A percentile compares a stretch with the other conserved stretches of the same genome.
These are phyloP conservation scores for Ochetophila trinervis DNA, from an alignment of 306 rosid genomes.

Conservation along the genomic window DNA sequence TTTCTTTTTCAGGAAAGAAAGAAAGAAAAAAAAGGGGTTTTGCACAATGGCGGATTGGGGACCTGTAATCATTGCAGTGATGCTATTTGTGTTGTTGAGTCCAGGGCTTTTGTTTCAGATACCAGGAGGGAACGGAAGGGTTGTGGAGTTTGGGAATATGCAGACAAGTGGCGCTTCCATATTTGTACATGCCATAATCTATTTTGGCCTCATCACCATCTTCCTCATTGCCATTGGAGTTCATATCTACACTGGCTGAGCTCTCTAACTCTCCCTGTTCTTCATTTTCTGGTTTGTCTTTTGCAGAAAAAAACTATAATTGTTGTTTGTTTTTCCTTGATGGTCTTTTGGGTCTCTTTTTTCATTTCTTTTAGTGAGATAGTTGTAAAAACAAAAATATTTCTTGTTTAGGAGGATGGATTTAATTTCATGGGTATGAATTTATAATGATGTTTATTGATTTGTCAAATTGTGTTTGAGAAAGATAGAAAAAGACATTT, in stretches of 20 bases:
- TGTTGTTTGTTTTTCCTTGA: neutral
- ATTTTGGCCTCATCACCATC: slow-evolving; percentile 79
- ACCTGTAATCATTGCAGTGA: slow-evolving; percentile 70
- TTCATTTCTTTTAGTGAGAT: no score
- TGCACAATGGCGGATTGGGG: slow-evolving; percentile 81
- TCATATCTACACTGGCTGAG: slow-evolving; percentile 60
- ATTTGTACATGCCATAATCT: slow-evolving; percentile 70
- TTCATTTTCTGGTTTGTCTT: neutral
- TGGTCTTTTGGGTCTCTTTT: no score
- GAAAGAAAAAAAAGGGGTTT: no score
- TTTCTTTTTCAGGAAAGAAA: neutral
- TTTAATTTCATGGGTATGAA: no score
- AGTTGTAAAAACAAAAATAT: no score
- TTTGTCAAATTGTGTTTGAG: no score
- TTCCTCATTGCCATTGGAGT: slow-evolving; percentile 66
- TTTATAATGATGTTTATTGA: no score
- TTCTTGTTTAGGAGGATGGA: no score
- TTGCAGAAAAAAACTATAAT: neutral
- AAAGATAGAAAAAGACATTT: no score
- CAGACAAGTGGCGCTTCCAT: slow-evolving; percentile 74
- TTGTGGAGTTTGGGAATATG: slow-evolving; percentile 73
- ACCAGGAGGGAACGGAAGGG: slow-evolving; percentile 39
- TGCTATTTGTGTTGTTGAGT: slow-evolving; percentile 60
- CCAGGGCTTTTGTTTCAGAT: slow-evolving; percentile 78
- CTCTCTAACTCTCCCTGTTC: neutral